Percentiles rank a stretch among this genome's conserved stretches.
These are phyloP conservation scores for Aspergillus egyptiacus DNA, from an alignment of 495 filamentous ascomycete genomes.

Conservation along the genomic window DNA sequence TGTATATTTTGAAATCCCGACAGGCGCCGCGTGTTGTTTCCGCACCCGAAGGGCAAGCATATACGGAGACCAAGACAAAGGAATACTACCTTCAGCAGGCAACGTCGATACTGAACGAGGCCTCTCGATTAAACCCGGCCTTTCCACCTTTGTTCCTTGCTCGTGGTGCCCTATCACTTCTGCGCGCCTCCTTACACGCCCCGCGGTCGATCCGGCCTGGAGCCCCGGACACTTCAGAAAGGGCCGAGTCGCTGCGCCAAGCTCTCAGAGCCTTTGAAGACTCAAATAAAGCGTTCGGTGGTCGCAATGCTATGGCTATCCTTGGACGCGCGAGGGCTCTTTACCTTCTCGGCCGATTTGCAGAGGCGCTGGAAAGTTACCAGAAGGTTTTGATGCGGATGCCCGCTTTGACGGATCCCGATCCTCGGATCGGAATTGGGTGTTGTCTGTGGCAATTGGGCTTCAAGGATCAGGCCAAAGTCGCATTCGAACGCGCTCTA, in stretches of 20 bases:
- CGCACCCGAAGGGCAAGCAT: slow-evolving; percentile 45
- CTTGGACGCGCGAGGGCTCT: slow-evolving; percentile 79
- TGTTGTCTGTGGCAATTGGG: slow-evolving; percentile 94
- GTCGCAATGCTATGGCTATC: slow-evolving; percentile 82
- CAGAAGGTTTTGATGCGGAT: slow-evolving; percentile 78
- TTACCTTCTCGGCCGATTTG: slow-evolving; percentile 75
- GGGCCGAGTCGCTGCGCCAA: slow-evolving; percentile 70
- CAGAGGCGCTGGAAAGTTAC: slow-evolving; percentile 75
- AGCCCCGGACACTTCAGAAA: slow-evolving; percentile 63
- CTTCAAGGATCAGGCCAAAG: slow-evolving; percentile 84
- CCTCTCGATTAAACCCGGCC: slow-evolving; percentile 84
- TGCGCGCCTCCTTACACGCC: slow-evolving; percentile 77
- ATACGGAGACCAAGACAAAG: slow-evolving; percentile 76
- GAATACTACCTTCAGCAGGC: slow-evolving; percentile 89
- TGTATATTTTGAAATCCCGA: slow-evolving; percentile 86
- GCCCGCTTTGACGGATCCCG: slow-evolving; percentile 86
- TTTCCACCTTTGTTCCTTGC: slow-evolving; percentile 85
- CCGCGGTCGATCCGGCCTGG: slow-evolving; percentile 57
- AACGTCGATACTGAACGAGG: slow-evolving; percentile 86
- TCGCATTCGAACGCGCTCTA: slow-evolving; percentile 81
- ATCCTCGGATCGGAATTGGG: slow-evolving; percentile 90
- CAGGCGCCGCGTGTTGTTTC: slow-evolving; percentile 74
- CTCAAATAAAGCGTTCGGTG: slow-evolving; percentile 72
- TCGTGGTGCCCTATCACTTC: slow-evolving; percentile 81
- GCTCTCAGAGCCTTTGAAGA: slow-evolving; percentile 91